phyloP scores from a whole-genome alignment of 345 rosid species.

The Melaleuca alternifolia region DNA sequence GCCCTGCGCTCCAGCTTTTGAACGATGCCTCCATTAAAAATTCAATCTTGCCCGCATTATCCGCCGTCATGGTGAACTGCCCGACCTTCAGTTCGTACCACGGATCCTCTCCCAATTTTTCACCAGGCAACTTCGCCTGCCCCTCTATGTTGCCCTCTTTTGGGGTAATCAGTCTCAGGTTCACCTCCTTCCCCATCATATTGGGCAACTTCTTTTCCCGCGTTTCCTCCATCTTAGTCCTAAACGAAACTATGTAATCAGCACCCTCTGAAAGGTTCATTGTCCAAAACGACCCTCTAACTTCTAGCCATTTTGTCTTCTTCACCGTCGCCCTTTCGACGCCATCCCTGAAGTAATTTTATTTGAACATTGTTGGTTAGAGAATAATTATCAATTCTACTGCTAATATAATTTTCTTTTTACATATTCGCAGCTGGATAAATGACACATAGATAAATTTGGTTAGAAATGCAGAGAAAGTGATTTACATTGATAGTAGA shows the following conservation, averaged over 20 bases:
- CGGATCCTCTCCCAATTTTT: not conserved
- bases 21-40: not conserved
- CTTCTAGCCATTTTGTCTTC: no score
- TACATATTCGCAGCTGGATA: rapidly evolving
- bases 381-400: not conserved
- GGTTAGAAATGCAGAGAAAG: not conserved
- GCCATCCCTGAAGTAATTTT: not conserved
- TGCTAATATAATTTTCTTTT: no score
- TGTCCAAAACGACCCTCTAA: no score
- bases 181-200: not conserved
- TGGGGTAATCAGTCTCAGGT: not conserved
- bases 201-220: no score
- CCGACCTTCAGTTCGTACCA: not conserved
- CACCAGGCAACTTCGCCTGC: rapidly evolving
- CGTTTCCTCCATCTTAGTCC: not conserved
- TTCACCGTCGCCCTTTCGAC: no score
- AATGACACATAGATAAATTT: not conserved
- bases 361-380: not conserved
- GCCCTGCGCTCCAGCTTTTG: not conserved
- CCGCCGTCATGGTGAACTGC: not conserved
- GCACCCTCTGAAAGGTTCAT: not conserved
- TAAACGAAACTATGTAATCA: rapidly evolving
- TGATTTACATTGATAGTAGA: not conserved
- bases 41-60: not conserved
- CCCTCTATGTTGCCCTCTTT: not conserved